A percentile compares a stretch with the other conserved stretches of the same genome.
phyloP scores from a whole-genome alignment of 257 asterid genomes.

The Ehretia macrophylla region DNA sequence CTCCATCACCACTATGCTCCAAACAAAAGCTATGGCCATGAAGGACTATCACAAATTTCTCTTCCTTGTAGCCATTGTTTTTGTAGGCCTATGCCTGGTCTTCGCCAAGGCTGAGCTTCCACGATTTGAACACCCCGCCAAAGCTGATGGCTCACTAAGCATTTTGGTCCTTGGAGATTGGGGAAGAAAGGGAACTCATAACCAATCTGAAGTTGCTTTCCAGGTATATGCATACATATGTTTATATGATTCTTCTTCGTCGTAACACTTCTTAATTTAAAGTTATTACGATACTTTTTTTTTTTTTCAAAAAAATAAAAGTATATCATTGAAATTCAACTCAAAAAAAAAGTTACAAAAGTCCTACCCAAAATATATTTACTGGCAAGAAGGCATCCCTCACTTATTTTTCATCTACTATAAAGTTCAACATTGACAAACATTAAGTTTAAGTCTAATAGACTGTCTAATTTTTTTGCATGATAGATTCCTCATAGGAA shows the following conservation, averaged over 20 bases:
- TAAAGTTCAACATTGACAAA: too few relatives aligned
- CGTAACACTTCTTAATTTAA: background rate
- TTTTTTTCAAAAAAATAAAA: too few relatives aligned
- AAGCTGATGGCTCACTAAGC: constrained; percentile 40
- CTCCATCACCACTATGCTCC: background rate
- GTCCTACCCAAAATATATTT: too few relatives aligned
- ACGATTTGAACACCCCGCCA: constrained; percentile 19
- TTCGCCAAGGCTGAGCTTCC: constrained; percentile 7
- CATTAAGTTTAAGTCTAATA: too few relatives aligned
- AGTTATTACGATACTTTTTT: too few relatives aligned
- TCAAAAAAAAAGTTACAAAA: too few relatives aligned
- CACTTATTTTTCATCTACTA: too few relatives aligned
- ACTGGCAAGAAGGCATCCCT: too few relatives aligned
- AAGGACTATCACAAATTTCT: background rate
- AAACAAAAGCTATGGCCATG: constrained; percentile 2
- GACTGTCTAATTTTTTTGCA: too few relatives aligned
- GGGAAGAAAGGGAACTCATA: constrained; percentile 60
- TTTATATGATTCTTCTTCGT: background rate
- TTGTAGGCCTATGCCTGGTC: background rate
- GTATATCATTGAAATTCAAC: too few relatives aligned
- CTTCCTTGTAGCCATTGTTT: background rate
- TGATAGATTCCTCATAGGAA: too few relatives aligned
- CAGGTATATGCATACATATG: constrained; percentile 35
- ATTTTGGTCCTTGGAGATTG: constrained; percentile 67
- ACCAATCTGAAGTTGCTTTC: constrained; percentile 48